Evolutionary conservation across 768 basidiomycete genomes (phyloP), one percentile per base, ranked within the genome.

Genomic region (Termitomyces sp.): DNA sequence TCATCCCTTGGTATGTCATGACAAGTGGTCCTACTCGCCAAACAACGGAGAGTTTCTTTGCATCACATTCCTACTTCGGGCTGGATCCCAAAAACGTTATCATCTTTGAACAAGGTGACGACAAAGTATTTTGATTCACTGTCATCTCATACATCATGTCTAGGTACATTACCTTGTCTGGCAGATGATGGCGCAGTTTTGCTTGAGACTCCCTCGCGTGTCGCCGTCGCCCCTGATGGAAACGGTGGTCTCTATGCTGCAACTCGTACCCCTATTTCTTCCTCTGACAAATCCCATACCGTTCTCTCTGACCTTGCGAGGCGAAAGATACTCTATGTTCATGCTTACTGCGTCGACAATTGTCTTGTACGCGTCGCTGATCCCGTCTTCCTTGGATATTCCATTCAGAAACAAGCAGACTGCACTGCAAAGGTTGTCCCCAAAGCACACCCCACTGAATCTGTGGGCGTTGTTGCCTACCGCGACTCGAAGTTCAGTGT

Each of bases 1-100:
- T 83, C 53, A 84, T 98, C 56, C 92, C 92, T 37, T 98, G 97
- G 97, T 98, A 98, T 75, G 86, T 99, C 67, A 99, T 99, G 97
- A 98, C 96, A 56, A 94, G 92, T 68, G 95, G 95, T 24, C 97
- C 96, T 39, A 99, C 97, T 36, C 84, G 94, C 62, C 77, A 73
- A 41, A 90, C 88, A 36, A 98, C 97, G 24, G 90, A 92, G 71
- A 75, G 74, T 27, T 98, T 88, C 79, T 98, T 98, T 74, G 75
- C 74, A 60, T 76, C 82, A 59, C 80, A 94, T 72, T 70, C 72
- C 3, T 90, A 80, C 75, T 99, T 98, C 68, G 95, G 96, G 4
- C 80, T 99, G 59, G 69, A 86, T 52, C 67, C 83, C 57, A 77
- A 84, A 60, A 87, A 97, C 65, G 87, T 99, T 60, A 76, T 98